These are phyloP conservation scores for Nigrospora oryzae DNA, from an alignment of 2,329 filamentous ascomycete species.

Conservation along the genomic window DNA sequence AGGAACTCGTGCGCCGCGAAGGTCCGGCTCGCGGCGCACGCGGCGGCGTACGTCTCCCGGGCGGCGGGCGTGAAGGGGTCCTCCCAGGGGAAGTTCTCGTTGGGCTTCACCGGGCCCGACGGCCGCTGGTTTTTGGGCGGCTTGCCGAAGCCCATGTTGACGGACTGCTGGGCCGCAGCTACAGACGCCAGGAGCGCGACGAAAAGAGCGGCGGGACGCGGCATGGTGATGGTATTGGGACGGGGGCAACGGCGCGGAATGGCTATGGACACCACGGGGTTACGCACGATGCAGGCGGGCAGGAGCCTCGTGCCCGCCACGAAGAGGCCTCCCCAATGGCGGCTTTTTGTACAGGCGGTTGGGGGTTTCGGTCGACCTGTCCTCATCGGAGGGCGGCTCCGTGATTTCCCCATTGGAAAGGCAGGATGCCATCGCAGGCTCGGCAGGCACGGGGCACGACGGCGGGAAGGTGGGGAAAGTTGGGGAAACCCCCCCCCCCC, in stretches of 20 bases:
- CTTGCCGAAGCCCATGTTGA: background rate
- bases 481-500: no score
- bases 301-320: background rate
- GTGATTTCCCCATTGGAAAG: background rate
- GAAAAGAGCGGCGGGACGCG: background rate
- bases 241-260: background rate
- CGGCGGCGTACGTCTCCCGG: constrained; percentile 20
- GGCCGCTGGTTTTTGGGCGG: background rate
- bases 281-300: background rate
- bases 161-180: background rate
- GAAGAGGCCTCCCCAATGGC: background rate
- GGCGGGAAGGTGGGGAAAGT: no score
- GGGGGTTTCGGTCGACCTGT: background rate
- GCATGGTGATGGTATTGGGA: background rate
- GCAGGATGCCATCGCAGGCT: no score
- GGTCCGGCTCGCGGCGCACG: constrained; percentile 23
- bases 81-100: constrained; percentile 27
- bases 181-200: background rate
- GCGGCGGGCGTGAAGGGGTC: constrained; percentile 25
- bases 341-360: background rate
- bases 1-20: constrained; percentile 32
- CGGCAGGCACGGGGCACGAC: no score
- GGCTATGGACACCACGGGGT: background rate
- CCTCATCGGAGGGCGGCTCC: constrained; percentile 1
- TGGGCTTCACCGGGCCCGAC: background rate